Percentiles rank a stretch among this genome's conserved stretches.
Conservation (phyloP, 495 filamentous ascomycete species). For the Penicillium pulvis region DNA sequence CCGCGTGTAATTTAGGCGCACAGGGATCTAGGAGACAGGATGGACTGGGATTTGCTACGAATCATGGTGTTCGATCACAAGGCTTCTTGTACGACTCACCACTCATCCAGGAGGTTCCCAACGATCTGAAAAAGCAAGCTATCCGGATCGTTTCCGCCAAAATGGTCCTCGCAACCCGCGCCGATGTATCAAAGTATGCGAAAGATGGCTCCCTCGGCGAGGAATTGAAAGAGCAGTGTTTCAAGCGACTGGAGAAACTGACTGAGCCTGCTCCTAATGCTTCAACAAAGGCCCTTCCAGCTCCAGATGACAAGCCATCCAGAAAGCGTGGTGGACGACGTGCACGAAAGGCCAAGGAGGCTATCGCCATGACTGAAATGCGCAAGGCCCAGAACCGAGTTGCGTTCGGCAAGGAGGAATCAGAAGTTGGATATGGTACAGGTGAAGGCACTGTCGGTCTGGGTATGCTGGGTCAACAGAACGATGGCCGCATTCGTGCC, state of each 20-base stretch:
- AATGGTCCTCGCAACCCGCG: slow-evolving; percentile 84
- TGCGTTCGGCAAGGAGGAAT: slow-evolving; percentile 94
- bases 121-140: slow-evolving; percentile 87
- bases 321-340: slow-evolving; percentile 90
- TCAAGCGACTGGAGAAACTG: slow-evolving; percentile 88
- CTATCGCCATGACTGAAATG: slow-evolving; percentile 93
- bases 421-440: slow-evolving; percentile 88
- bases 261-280: slow-evolving; percentile 93
- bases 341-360: slow-evolving; percentile 95
- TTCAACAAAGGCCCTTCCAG: slow-evolving; percentile 82
- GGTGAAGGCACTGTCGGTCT: slow-evolving; percentile 85
- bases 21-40: slow-evolving; percentile 86
- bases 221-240: slow-evolving; percentile 79
- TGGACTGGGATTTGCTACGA: slow-evolving; percentile 86
- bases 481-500: slow-evolving; percentile 83
- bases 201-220: slow-evolving; percentile 83
- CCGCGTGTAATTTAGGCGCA: slow-evolving; percentile 87
- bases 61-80: slow-evolving; percentile 87
- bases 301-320: slow-evolving; percentile 93
- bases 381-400: slow-evolving; percentile 96
- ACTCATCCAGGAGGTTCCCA: slow-evolving; percentile 79
- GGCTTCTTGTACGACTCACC: slow-evolving; percentile 92
- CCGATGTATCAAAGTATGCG: slow-evolving; percentile 82
- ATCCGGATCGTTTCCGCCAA: slow-evolving; percentile 96
- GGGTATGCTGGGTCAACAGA: slow-evolving; percentile 90